Evolutionary conservation across 2,329 filamentous ascomycete species (phyloP).

Genomic region (Bipolaris zeicola): DNA sequence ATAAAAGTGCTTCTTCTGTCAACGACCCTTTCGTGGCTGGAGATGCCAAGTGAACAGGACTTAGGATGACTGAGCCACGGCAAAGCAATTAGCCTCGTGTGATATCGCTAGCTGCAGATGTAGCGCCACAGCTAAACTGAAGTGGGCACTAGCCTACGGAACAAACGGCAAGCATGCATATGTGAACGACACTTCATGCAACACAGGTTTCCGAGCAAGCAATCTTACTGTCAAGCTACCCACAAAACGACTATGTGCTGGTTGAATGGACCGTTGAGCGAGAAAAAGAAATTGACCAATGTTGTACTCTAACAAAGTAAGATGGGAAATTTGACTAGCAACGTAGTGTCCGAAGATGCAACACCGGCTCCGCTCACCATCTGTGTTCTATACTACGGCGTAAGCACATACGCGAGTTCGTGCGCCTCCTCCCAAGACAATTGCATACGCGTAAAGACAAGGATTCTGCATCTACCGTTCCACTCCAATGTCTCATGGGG

Average conservation of each 20-base stretch:
- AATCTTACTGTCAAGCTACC: neutral
- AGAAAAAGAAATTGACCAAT: neutral
- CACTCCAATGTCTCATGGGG: conserved; percentile 4
- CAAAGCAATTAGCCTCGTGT: conserved; percentile 12
- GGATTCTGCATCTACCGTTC: conserved; percentile 7
- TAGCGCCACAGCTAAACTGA: conserved; percentile 20
- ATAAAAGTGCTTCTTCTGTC: neutral
- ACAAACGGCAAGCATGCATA: conserved; percentile 21
- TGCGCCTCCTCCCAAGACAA: conserved; percentile 30
- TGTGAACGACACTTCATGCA: conserved; percentile 13
- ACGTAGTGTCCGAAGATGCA: neutral
- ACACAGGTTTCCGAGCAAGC: neutral
- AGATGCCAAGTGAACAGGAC: neutral
- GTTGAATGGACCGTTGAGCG: neutral
- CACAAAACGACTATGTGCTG: neutral
- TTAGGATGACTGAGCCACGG: conserved; percentile 11
- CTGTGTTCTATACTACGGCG: neutral
- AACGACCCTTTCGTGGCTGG: neutral
- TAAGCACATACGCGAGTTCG: conserved; percentile 13
- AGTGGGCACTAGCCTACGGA: conserved; percentile 10
- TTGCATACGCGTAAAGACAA: conserved; percentile 24
- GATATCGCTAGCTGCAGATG: conserved; percentile 1
- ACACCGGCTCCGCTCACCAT: no score
- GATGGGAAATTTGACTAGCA: neutral
- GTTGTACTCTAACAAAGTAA: neutral